Conservation (phyloP, 768 basidiomycete species). For the Leccinum fibrillosum region DNA sequence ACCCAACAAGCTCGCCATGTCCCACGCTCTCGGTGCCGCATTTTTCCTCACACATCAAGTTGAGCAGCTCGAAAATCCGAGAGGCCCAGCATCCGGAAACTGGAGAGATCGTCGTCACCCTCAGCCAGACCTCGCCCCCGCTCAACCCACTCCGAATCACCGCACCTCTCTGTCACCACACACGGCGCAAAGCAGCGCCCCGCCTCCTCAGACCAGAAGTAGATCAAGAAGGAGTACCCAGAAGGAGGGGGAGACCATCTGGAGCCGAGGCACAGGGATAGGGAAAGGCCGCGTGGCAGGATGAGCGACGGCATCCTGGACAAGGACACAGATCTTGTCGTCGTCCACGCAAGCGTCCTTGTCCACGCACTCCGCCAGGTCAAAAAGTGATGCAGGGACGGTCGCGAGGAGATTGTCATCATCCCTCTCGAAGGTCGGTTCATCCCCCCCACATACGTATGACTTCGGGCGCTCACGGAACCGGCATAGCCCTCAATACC, state of each 20-base stretch:
- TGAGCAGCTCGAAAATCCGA: constrained; percentile 79
- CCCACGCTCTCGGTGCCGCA: constrained; percentile 80
- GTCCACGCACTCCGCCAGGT: constrained; percentile 75
- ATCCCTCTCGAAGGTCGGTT: constrained; percentile 83
- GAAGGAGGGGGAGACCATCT: constrained; percentile 22
- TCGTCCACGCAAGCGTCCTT: constrained; percentile 36
- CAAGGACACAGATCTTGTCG: constrained; percentile 65
- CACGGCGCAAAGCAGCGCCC: constrained; percentile 25
- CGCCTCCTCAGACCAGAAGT: constrained; percentile 15
- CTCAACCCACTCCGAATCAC: constrained; percentile 18
- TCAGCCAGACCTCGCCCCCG: constrained; percentile 12
- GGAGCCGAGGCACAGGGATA: constrained; percentile 19
- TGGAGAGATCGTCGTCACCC: constrained; percentile 54
- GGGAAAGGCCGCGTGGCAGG: constrained; percentile 21
- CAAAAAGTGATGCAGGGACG: constrained; percentile 78
- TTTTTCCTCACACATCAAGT: constrained; percentile 80
- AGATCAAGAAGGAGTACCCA: constrained; percentile 19
- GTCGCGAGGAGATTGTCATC: constrained; percentile 73
- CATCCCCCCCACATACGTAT: background rate
- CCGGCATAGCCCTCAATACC: constrained; percentile 72
- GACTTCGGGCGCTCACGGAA: background rate
- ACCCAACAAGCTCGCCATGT: constrained; percentile 73
- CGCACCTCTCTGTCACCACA: constrained; percentile 8
- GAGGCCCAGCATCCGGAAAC: constrained; percentile 51
- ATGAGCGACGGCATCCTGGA: constrained; percentile 25